Evolutionary conservation across 441 rosid genomes (phyloP).

Genomic region (Pelargonium exstipulatum): DNA sequence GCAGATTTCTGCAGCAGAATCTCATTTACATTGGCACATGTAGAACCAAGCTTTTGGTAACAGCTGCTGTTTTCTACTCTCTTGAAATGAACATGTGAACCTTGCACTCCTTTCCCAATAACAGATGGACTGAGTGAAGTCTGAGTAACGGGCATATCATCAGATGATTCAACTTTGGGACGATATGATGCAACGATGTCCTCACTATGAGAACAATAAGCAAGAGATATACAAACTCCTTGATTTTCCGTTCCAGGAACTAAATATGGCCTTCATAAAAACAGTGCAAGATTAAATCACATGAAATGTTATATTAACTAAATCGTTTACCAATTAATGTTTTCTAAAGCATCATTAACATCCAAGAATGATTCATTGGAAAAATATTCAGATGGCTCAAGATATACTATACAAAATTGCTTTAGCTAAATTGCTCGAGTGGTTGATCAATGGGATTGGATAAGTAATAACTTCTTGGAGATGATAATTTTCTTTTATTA

Average conservation of each 20-base stretch:
- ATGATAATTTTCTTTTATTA: neutral
- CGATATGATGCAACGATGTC: constrained; percentile 73
- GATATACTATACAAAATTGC: too few relatives aligned
- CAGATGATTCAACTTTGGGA: constrained; percentile 45
- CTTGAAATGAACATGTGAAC: constrained; percentile 55
- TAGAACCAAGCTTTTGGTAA: constrained; percentile 41
- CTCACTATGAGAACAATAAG: constrained; percentile 45
- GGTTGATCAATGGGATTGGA: neutral
- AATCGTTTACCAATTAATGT: neutral
- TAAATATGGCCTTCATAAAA: constrained; percentile 43
- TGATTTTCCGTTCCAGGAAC: constrained; percentile 48
- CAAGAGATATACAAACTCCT: constrained; percentile 78
- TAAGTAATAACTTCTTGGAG: constrained; percentile 3
- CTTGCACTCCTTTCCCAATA: constrained; percentile 40
- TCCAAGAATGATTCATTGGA: constrained; percentile 9
- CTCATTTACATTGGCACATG: constrained; percentile 44
- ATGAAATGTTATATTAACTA: neutral
- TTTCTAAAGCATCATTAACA: neutral
- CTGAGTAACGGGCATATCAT: constrained; percentile 40
- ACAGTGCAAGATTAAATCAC: constrained; percentile 15
- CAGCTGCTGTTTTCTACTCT: constrained; percentile 33
- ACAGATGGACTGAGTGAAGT: constrained; percentile 36
- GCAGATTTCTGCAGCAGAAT: constrained; percentile 60
- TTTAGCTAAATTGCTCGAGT: neutral
- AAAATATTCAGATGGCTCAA: neutral